Evolutionary conservation across 331 rosid species (phyloP).

Genomic region (Rosa hybrid): DNA sequence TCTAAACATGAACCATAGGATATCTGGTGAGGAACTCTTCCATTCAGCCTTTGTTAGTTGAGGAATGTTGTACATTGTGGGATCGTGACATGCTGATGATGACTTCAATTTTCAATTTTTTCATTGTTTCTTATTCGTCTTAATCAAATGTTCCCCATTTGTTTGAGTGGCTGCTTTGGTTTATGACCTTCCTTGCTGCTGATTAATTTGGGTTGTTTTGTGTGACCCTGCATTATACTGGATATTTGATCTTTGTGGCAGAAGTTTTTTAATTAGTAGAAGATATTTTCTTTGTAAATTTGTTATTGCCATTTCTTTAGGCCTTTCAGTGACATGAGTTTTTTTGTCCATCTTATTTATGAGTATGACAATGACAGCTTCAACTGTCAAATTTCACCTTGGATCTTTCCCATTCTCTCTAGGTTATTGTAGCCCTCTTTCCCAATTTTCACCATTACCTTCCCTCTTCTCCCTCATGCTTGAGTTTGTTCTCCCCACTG

Average conservation of each 20-base stretch:
- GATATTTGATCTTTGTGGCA: background rate
- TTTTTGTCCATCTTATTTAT: background rate
- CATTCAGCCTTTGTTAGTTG: no score
- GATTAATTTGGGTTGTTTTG: conserved; percentile 1
- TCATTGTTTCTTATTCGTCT: conserved; percentile 37
- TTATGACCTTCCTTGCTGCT: conserved; percentile 6
- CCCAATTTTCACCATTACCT: background rate
- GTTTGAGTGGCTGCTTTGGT: conserved; percentile 42
- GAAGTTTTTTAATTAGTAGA: background rate
- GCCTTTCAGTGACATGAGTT: background rate
- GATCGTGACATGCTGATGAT: conserved; percentile 34
- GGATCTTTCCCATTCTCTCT: background rate
- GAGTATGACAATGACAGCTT: background rate
- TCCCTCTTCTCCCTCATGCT: no score
- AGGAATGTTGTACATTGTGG: background rate
- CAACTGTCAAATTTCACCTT: background rate
- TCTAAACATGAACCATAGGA: no score
- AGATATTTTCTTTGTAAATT: background rate
- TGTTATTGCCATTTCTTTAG: background rate
- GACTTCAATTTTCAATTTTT: conserved; percentile 44
- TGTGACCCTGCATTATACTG: background rate
- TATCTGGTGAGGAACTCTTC: no score
- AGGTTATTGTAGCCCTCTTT: background rate
- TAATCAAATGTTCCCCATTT: conserved; percentile 42
- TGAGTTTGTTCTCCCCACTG: no score